Conservation (phyloP, 148 eudicot species). For the Amaranthus cruentus region DNA sequence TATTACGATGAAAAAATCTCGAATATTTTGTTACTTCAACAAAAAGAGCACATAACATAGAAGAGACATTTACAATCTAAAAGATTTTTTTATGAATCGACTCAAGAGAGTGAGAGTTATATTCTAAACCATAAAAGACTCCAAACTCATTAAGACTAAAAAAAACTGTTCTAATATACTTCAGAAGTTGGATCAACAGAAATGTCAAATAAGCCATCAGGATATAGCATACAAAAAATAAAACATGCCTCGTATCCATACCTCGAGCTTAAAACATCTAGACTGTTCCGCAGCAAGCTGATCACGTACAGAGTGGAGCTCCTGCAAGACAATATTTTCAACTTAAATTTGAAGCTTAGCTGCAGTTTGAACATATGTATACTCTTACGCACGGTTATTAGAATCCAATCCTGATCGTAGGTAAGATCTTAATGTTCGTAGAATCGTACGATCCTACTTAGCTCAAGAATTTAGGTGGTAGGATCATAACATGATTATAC, state of each 20-base stretch:
- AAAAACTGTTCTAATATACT: no score
- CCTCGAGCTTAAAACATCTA: constrained; percentile 99
- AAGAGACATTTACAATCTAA: background rate
- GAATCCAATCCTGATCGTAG: no score
- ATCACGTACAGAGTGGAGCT: constrained; percentile 91
- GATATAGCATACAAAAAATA: background rate
- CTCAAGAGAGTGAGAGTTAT: no score
- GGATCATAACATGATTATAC: no score
- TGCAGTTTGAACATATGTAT: background rate
- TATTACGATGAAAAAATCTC: background rate
- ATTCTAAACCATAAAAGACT: no score
- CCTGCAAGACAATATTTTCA: constrained; percentile 46
- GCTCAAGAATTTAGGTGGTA: no score
- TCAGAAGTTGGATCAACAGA: no score
- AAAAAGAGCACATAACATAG: background rate
- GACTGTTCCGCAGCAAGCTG: constrained; percentile 98
- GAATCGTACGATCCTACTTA: no score
- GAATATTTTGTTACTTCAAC: background rate
- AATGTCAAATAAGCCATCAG: no score
- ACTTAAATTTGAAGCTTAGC: background rate
- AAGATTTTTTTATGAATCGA: no score
- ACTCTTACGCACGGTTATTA: background rate
- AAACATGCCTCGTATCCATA: constrained; percentile 18
- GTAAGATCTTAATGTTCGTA: no score
- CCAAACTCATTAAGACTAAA: no score